Conservation (phyloP, 2,329 filamentous ascomycete species). For the Didymella keratinophila region DNA sequence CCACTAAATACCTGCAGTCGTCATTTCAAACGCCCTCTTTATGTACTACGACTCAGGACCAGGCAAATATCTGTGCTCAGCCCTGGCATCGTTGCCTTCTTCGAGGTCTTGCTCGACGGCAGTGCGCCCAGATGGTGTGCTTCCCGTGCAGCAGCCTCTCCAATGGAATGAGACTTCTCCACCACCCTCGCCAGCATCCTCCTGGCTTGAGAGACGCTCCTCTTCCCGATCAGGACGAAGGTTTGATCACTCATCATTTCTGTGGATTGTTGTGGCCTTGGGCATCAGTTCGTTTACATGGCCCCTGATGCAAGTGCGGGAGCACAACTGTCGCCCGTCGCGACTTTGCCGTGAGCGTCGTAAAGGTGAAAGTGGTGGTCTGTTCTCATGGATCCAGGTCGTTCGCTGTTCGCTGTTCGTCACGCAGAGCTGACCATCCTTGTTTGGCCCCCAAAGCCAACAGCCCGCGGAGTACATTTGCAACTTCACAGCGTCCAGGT, state of each 20-base stretch:
- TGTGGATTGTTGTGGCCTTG: constrained; percentile 20
- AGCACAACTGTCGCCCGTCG: constrained; percentile 30
- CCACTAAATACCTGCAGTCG: constrained; percentile 9
- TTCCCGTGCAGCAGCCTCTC: constrained; percentile 24
- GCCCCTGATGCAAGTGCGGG: constrained; percentile 38
- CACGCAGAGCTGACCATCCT: constrained; percentile 1
- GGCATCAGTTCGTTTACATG: constrained; percentile 21
- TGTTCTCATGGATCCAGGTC: constrained; percentile 18
- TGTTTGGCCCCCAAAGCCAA: constrained; percentile 36
- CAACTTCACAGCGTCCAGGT: constrained; percentile 21
- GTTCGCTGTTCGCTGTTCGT: constrained; percentile 24
- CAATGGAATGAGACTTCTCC: constrained; percentile 30
- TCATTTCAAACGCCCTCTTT: constrained; percentile 17
- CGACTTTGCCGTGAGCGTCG: constrained; percentile 24
- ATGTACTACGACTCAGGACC: constrained; percentile 27
- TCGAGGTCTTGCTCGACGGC: constrained; percentile 19
- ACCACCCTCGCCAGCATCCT: constrained; percentile 28
- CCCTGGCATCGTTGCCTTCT: constrained; percentile 37
- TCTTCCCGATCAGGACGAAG: constrained; percentile 28
- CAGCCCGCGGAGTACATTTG: constrained; percentile 28
- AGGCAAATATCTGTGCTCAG: constrained; percentile 31
- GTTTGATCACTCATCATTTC: constrained; percentile 33
- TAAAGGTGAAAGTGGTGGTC: constrained; percentile 20
- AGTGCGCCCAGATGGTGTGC: constrained; percentile 37
- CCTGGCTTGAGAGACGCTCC: constrained; percentile 20